Conservation (phyloP, 306 rosid species). For the Pyrus communis region DNA sequence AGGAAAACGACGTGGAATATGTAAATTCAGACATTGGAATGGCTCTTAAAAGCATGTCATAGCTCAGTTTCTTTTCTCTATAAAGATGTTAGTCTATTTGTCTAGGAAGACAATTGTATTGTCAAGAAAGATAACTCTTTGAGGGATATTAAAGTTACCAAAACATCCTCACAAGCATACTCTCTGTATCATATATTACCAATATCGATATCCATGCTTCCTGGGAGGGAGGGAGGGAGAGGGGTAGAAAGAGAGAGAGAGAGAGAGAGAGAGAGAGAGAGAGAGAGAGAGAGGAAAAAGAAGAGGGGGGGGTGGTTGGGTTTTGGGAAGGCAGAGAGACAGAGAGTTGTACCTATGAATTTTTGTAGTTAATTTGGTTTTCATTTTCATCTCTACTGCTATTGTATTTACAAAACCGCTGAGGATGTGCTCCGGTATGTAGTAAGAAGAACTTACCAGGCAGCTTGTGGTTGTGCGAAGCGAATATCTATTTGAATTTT, state of each 20-base stretch:
- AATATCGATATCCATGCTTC: neutral
- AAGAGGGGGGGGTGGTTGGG: too few relatives aligned
- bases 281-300: rapidly evolving
- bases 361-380: neutral
- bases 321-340: too few relatives aligned
- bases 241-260: too few relatives aligned
- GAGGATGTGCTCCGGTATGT: neutral
- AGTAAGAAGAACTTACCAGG: neutral
- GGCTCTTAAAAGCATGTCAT: constrained; percentile 33
- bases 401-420: neutral
- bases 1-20: constrained; percentile 69
- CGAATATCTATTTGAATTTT: constrained; percentile 14
- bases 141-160: neutral
- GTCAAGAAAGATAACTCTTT: neutral
- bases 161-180: neutral
- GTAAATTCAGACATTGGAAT: constrained; percentile 65
- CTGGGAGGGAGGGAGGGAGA: too few relatives aligned
- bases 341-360: neutral
- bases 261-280: too few relatives aligned
- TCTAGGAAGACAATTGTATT: neutral
- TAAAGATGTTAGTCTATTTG: neutral
- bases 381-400: neutral
- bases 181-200: neutral
- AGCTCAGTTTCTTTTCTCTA: neutral
- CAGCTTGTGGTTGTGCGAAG: neutral